Percentiles rank a stretch among this genome's conserved stretches.
Evolutionary conservation across 345 rosid genomes (phyloP).

Genomic region (Reutealis trisperma): DNA sequence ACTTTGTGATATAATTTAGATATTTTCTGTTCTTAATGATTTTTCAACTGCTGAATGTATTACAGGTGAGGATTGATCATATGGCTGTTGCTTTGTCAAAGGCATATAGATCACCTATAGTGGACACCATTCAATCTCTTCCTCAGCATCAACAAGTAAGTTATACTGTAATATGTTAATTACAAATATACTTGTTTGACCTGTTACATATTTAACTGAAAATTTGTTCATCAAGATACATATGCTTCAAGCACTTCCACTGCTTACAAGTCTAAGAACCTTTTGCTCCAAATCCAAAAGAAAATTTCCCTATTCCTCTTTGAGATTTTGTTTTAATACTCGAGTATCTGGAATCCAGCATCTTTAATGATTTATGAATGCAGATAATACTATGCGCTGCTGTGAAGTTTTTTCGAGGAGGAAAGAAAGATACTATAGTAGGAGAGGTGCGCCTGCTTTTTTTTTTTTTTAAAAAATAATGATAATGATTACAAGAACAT

Average conservation of each 20-base stretch:
- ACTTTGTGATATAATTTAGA: neutral
- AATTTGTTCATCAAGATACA: neutral
- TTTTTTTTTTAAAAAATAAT: neutral
- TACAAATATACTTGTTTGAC: neutral
- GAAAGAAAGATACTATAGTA: constrained; percentile 73
- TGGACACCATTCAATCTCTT: constrained; percentile 84
- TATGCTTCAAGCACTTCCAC: neutral
- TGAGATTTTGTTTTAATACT: neutral
- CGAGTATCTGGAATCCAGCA: neutral
- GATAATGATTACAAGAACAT: constrained; percentile 3
- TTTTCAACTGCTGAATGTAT: neutral
- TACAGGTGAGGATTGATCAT: constrained; percentile 80
- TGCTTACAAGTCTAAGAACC: neutral
- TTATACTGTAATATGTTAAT: neutral
- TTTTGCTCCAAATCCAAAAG: neutral
- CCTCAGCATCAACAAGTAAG: constrained; percentile 98
- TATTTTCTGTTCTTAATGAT: neutral
- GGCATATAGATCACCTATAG: constrained; percentile 72
- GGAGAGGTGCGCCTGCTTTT: constrained; percentile 57
- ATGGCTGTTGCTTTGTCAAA: constrained; percentile 84
- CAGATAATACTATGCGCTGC: constrained; percentile 86
- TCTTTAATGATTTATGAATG: constrained; percentile 4
- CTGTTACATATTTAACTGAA: too few species aligned
- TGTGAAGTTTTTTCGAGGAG: constrained; percentile 70
- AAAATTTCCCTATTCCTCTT: neutral